phyloP scores from a whole-genome alignment of 2,329 filamentous ascomycete genomes.

The Ophiostoma tasmaniense region DNA sequence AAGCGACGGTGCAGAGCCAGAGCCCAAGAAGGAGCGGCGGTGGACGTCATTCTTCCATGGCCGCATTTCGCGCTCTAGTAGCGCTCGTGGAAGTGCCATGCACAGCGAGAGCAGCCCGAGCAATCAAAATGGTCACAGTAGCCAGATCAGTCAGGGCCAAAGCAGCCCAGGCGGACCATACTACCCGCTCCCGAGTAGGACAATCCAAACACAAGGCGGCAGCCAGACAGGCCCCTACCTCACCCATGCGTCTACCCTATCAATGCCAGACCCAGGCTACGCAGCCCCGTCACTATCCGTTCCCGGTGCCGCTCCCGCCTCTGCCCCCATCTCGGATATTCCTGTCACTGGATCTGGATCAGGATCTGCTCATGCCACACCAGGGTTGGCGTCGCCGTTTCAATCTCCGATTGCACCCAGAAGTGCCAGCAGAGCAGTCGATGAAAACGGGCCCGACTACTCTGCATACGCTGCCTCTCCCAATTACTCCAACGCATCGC shows the following conservation, averaged over 20 bases:
- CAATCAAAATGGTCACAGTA: constrained; percentile 11
- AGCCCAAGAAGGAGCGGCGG: constrained; percentile 8
- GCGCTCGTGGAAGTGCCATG: constrained; percentile 24
- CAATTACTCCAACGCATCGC: constrained; percentile 16
- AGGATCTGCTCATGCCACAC: background rate
- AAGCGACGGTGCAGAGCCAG: constrained; percentile 9
- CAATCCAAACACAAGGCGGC: constrained; percentile 23
- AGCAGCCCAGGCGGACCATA: constrained; percentile 24
- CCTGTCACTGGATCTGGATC: background rate
- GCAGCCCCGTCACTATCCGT: background rate
- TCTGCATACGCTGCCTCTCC: constrained; percentile 4
- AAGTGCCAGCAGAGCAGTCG: background rate
- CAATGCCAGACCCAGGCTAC: constrained; percentile 17
- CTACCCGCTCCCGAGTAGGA: constrained; percentile 26
- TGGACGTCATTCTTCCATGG: constrained; percentile 54
- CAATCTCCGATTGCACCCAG: constrained; percentile 10
- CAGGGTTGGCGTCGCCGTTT: constrained; percentile 7
- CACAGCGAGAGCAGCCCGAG: constrained; percentile 25
- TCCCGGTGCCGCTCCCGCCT: constrained; percentile 9
- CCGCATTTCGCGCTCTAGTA: constrained; percentile 27
- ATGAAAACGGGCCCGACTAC: background rate
- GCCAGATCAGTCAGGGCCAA: constrained; percentile 20
- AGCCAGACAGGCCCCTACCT: constrained; percentile 29
- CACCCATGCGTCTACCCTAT: constrained; percentile 27
- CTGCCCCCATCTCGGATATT: background rate